phyloP scores from a whole-genome alignment of 106 monocot species.

The Dioscorea alata region DNA sequence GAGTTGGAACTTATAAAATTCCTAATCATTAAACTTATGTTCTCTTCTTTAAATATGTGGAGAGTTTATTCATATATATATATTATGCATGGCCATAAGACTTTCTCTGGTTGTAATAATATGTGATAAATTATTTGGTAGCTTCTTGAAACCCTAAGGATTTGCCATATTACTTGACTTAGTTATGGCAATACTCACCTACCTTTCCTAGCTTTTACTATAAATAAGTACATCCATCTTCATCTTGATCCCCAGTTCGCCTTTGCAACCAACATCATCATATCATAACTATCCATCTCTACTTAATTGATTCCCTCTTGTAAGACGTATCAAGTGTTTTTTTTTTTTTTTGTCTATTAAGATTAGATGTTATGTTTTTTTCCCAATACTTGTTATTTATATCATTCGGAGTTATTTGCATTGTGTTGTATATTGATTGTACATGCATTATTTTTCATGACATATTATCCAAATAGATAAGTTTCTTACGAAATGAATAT shows the following conservation, averaged over 20 bases:
- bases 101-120: not conserved
- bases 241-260: slow-evolving; percentile 16
- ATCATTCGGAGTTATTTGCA: too few species aligned
- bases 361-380: too few species aligned
- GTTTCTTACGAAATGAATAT: too few species aligned
- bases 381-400: too few species aligned
- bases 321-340: not conserved
- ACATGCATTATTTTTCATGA: too few species aligned
- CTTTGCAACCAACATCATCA: not conserved
- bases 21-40: too few species aligned
- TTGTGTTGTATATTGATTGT: too few species aligned
- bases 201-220: slow-evolving; percentile 4
- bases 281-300: not conserved
- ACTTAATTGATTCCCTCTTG: not conserved
- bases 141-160: slow-evolving; percentile 14
- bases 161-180: not conserved
- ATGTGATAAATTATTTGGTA: slow-evolving; percentile 3
- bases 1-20: too few species aligned
- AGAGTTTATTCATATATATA: slow-evolving; percentile 1
- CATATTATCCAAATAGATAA: too few species aligned
- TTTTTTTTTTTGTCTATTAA: too few species aligned
- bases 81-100: slow-evolving; percentile 2
- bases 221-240: slow-evolving; percentile 5
- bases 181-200: slow-evolving; percentile 6
- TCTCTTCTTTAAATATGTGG: slow-evolving; percentile 4